Conservation (phyloP, 495 filamentous ascomycete species). For the Alectoria sarmentosa region DNA sequence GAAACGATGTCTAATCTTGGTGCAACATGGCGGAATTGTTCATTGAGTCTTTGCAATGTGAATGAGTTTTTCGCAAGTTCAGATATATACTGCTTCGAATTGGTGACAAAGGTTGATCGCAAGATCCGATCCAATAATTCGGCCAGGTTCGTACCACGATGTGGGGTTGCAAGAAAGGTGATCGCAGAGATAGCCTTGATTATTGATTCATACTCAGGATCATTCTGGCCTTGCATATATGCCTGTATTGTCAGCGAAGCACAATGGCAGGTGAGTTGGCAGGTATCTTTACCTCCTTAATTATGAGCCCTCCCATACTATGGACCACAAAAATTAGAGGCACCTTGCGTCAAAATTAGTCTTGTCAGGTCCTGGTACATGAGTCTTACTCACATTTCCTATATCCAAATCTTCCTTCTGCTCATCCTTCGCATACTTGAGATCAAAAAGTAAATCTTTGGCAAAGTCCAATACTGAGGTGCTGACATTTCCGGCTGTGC, state of each 20-base stretch:
- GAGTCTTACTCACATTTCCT: conserved; percentile 20
- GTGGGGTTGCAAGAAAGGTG: conserved; percentile 42
- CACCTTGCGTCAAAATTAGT: conserved; percentile 7
- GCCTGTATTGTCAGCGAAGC: conserved; percentile 14
- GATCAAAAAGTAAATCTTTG: conserved; percentile 32
- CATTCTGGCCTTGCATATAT: conserved; percentile 33
- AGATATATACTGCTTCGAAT: conserved; percentile 34
- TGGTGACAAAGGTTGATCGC: conserved; percentile 24
- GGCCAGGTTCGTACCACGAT: conserved; percentile 40
- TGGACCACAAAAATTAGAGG: conserved; percentile 33
- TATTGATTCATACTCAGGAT: conserved; percentile 31
- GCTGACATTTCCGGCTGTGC: conserved; percentile 16
- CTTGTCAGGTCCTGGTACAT: neutral
- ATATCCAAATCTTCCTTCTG: conserved; percentile 21
- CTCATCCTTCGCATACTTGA: conserved; percentile 32
- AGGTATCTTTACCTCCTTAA: conserved; percentile 22
- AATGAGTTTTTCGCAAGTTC: conserved; percentile 36
- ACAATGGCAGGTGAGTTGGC: neutral
- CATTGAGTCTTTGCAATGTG: conserved; percentile 37
- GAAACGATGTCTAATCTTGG: conserved; percentile 33
- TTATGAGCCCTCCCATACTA: conserved; percentile 29
- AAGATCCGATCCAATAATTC: conserved; percentile 31
- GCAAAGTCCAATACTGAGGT: conserved; percentile 33
- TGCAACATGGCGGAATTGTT: conserved; percentile 39
- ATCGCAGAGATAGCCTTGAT: conserved; percentile 33